Evolutionary conservation across 2,329 filamentous ascomycete species (phyloP).

Genomic region (Fusarium avenaceum): DNA sequence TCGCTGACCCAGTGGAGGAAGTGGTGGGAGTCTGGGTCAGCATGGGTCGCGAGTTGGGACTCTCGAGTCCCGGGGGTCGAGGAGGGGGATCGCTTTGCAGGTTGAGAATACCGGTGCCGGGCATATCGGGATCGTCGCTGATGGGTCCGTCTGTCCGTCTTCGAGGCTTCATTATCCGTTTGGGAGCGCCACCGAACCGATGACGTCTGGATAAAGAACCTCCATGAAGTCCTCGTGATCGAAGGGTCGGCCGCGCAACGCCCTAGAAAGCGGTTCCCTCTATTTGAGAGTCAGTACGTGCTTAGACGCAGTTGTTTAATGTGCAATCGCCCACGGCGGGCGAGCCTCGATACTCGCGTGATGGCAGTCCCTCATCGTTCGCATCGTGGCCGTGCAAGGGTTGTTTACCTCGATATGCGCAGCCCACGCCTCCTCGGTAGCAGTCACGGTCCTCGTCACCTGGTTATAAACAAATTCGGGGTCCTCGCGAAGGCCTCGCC

Average conservation of each 20-base stretch:
- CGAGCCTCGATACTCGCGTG: constrained; percentile 17
- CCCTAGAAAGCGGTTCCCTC: constrained; percentile 70
- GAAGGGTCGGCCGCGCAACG: constrained; percentile 69
- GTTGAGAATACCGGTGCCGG: constrained; percentile 62
- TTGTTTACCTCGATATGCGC: constrained; percentile 68
- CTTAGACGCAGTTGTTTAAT: neutral
- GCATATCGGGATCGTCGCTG: constrained; percentile 62
- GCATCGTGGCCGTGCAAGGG: constrained; percentile 16
- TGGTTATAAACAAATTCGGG: constrained; percentile 69
- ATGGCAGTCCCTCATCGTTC: constrained; percentile 2
- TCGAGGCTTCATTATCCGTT: constrained; percentile 69
- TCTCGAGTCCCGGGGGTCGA: constrained; percentile 44
- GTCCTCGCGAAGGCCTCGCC: constrained; percentile 70
- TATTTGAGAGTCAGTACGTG: constrained; percentile 50
- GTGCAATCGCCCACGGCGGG: neutral
- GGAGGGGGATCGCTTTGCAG: constrained; percentile 56
- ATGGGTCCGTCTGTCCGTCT: constrained; percentile 62
- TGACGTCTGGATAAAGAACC: constrained; percentile 70
- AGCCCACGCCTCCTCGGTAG: constrained; percentile 69
- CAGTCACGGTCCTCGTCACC: constrained; percentile 64
- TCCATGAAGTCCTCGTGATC: constrained; percentile 73
- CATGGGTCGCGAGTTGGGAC: constrained; percentile 47
- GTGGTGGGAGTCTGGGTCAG: constrained; percentile 50
- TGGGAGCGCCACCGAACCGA: constrained; percentile 71
- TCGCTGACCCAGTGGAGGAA: constrained; percentile 43